Evolutionary conservation across 495 filamentous ascomycete species (phyloP).

Genomic region (Penicillium mononematosum): DNA sequence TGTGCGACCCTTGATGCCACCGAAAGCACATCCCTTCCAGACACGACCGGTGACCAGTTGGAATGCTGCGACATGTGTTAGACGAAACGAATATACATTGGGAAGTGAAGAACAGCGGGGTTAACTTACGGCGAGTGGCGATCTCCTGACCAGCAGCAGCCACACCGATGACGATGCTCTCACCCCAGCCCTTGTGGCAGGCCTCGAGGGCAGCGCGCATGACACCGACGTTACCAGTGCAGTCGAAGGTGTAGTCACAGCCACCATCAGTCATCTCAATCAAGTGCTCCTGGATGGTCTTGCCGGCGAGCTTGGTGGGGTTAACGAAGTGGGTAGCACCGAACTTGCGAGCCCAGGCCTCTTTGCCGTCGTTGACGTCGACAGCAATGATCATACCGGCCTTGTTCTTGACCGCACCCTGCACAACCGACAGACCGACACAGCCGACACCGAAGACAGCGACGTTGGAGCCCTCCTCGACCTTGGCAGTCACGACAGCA

Average conservation of each 20-base stretch:
- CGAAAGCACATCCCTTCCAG: conserved; percentile 97
- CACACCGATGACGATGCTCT: conserved; percentile 97
- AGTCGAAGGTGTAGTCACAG: conserved; percentile 99
- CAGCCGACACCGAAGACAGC: conserved; percentile 96
- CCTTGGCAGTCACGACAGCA: conserved; percentile 84
- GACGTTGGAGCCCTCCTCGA: conserved; percentile 86
- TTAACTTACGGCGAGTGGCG: conserved; percentile 80
- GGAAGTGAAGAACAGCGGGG: conserved; percentile 2
- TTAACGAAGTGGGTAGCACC: conserved; percentile 97
- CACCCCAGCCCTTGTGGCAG: conserved; percentile 98
- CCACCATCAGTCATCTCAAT: conserved; percentile 99
- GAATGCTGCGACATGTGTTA: conserved; percentile 64
- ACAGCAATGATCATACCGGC: conserved; percentile 92
- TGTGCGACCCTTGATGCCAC: conserved; percentile 93
- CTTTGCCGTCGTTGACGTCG: conserved; percentile 89
- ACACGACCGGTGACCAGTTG: conserved; percentile 96
- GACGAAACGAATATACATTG: conserved; percentile 6
- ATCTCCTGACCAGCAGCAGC: conserved; percentile 98
- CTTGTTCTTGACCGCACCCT: conserved; percentile 86
- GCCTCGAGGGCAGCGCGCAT: conserved; percentile 96
- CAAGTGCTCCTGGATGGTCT: conserved; percentile 84
- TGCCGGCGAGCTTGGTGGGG: conserved; percentile 70
- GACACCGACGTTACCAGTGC: conserved; percentile 93
- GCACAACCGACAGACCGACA: conserved; percentile 90
- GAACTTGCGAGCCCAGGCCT: conserved; percentile 89